These are phyloP conservation scores for Lichtheimia ramosa DNA, from an alignment of 371 early-diverging fungal genomes.

Conservation along the genomic window DNA sequence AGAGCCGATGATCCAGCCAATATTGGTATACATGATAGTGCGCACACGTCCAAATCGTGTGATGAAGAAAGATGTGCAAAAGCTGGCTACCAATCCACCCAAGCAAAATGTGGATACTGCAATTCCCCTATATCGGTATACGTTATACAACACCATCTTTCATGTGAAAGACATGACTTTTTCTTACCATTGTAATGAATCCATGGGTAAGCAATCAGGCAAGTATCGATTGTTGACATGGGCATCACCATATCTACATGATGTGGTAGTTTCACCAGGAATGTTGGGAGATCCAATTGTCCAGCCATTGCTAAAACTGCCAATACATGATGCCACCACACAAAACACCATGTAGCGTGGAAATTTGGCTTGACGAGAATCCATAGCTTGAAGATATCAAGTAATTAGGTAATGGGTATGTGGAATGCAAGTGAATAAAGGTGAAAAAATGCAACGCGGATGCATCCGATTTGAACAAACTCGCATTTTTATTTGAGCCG, in stretches of 20 bases:
- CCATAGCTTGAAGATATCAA: conserved; percentile 10
- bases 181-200: conserved; percentile 10
- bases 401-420: too few relatives aligned
- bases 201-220: conserved; percentile 17
- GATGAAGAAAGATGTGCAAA: conserved; percentile 58
- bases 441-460: not conserved
- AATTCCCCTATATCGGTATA: conserved; percentile 41
- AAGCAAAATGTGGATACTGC: conserved; percentile 66
- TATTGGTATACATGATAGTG: conserved; percentile 61
- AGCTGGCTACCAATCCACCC: conserved; percentile 76
- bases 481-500: not conserved
- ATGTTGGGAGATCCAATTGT: conserved; percentile 43
- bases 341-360: conserved; percentile 30
- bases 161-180: not conserved
- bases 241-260: conserved; percentile 4
- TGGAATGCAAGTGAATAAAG: not conserved
- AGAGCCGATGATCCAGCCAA: conserved; percentile 63
- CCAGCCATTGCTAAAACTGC: conserved; percentile 31
- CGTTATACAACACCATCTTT: not conserved
- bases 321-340: conserved; percentile 26
- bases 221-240: conserved; percentile 5
- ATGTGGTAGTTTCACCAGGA: conserved; percentile 16
- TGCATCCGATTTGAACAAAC: not conserved
- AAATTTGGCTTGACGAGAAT: conserved; percentile 27
- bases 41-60: conserved; percentile 66